Evolutionary conservation across 306 rosid species (phyloP).

Genomic region (Arachis hypogaea): DNA sequence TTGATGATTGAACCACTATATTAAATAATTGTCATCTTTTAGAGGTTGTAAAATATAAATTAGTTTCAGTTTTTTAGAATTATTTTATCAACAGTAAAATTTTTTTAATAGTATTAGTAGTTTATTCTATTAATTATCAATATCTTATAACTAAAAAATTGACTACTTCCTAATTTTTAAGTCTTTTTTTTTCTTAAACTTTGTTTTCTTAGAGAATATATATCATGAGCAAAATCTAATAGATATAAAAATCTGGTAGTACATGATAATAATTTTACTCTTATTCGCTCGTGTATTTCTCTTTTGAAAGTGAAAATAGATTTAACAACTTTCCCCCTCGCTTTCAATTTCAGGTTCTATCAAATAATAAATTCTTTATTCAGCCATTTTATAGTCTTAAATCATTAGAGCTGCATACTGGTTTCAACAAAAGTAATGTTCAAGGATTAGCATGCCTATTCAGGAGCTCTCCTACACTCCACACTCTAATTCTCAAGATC

Average conservation of each 20-base stretch:
- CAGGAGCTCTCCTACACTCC: constrained; percentile 59
- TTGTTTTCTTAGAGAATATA: no score
- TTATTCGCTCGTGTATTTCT: not conserved
- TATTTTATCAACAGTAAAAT: no score
- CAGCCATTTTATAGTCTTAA: constrained; percentile 65
- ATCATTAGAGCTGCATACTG: constrained; percentile 63
- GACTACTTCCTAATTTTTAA: no score
- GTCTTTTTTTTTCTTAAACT: no score
- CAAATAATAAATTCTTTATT: constrained; percentile 57
- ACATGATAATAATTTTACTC: not conserved
- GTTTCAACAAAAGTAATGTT: constrained; percentile 62
- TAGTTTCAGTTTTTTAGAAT: no score
- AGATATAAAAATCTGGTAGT: not conserved
- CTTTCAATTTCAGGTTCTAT: constrained; percentile 62
- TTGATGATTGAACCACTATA: no score
- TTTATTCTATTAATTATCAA: no score
- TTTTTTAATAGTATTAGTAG: no score
- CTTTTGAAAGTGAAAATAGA: constrained; percentile 1
- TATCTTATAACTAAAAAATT: no score
- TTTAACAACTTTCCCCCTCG: not conserved
- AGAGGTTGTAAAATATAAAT: no score
- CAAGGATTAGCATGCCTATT: constrained; percentile 68
- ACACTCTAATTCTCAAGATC: constrained; percentile 61
- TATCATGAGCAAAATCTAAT: no score
- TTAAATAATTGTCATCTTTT: no score